Conservation (phyloP, 2,329 filamentous ascomycete genomes). For the Hymenoscyphus fructigenus region DNA sequence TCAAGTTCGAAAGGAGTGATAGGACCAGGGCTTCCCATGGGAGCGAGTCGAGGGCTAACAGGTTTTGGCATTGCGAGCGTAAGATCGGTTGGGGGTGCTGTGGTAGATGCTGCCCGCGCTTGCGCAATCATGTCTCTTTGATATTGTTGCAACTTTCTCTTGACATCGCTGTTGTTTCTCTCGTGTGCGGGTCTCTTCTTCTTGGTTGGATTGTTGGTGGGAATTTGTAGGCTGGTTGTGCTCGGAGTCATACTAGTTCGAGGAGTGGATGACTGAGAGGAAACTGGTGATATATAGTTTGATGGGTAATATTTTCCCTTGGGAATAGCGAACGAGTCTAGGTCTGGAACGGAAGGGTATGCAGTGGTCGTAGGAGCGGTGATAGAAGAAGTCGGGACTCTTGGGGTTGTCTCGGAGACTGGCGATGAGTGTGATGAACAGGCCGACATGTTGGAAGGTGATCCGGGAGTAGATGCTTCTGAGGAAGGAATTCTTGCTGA, state of each 20-base stretch:
- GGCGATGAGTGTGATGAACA: constrained; percentile 39
- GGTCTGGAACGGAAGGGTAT: constrained; percentile 14
- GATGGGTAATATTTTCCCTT: constrained; percentile 64
- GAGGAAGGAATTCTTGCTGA: neutral
- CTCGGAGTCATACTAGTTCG: constrained; percentile 21
- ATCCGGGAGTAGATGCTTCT: constrained; percentile 8
- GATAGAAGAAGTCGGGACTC: constrained; percentile 15
- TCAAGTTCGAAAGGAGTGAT: constrained; percentile 62
- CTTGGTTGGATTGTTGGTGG: constrained; percentile 29
- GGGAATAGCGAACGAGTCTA: constrained; percentile 41
- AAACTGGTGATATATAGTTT: constrained; percentile 51
- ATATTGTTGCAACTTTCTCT: constrained; percentile 55
- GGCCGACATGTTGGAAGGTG: constrained; percentile 22
- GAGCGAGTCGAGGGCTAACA: constrained; percentile 48
- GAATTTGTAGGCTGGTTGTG: constrained; percentile 31
- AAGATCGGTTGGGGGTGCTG: constrained; percentile 33
- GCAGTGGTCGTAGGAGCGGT: constrained; percentile 12
- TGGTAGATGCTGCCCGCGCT: constrained; percentile 45
- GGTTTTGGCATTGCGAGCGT: constrained; percentile 43
- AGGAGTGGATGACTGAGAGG: constrained; percentile 25
- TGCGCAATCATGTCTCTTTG: constrained; percentile 62
- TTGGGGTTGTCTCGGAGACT: constrained; percentile 15
- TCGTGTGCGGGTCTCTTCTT: constrained; percentile 38
- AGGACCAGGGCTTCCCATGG: constrained; percentile 57
- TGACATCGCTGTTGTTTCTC: constrained; percentile 48